Percentiles rank a stretch among this genome's conserved stretches.
These are phyloP conservation scores for Cochlearia excelsa DNA, from an alignment of 345 rosid species.

Conservation along the genomic window DNA sequence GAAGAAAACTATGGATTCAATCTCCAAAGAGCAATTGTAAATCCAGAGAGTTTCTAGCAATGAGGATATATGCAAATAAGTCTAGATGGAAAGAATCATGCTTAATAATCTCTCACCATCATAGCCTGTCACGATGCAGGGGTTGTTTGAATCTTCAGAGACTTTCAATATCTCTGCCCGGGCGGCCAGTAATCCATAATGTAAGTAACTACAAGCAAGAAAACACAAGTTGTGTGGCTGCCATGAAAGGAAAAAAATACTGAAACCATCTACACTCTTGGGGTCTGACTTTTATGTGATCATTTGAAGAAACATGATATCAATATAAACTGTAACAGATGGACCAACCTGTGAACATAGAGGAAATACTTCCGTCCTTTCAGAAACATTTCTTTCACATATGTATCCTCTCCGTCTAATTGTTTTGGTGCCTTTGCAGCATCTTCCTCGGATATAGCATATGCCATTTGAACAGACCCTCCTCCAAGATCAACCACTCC, in stretches of 20 bases:
- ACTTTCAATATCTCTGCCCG: constrained; percentile 83
- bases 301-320: constrained; percentile 11
- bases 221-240: constrained; percentile 9
- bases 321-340: neutral
- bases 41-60: constrained; percentile 6
- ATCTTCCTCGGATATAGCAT: constrained; percentile 78
- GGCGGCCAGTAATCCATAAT: constrained; percentile 91
- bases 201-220: constrained; percentile 71
- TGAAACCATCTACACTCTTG: neutral
- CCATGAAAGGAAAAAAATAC: constrained; percentile 11
- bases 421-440: constrained; percentile 72
- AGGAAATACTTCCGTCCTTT: constrained; percentile 78
- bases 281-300: neutral
- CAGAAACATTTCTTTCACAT: constrained; percentile 72
- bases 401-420: constrained; percentile 70
- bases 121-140: constrained; percentile 77
- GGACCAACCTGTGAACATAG: constrained; percentile 83
- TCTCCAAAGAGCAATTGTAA: constrained; percentile 10
- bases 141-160: constrained; percentile 64
- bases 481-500: constrained; percentile 99
- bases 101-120: constrained; percentile 51
- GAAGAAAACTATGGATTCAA: neutral
- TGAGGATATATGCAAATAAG: neutral
- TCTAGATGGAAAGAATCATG: constrained; percentile 9
- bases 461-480: constrained; percentile 99